Evolutionary conservation across 2,329 filamentous ascomycete species (phyloP), one percentile per base, ranked within the genome.

Genomic region (Pyricularia pennisetigena): DNA sequence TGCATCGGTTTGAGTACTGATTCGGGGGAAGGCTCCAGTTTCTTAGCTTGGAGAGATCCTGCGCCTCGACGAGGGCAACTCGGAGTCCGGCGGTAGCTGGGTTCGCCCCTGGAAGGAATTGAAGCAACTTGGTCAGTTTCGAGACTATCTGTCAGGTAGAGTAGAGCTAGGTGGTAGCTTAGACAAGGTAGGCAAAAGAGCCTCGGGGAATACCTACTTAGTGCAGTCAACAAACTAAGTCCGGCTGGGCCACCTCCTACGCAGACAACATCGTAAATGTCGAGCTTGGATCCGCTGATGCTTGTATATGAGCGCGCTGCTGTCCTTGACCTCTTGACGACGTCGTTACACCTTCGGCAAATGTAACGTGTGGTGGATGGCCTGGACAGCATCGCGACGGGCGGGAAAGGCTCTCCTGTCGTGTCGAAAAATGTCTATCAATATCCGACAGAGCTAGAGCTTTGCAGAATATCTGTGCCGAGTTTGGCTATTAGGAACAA

Each of bases 181-280:
- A 6, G 8, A 6, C 23, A 61, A 24, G 12, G 57, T 12, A 26
- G n/a, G 24, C 24, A 61, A 61, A 61, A 61, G 16, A 20, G 30
- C 24, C 16, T 32, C 20, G 23, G 26, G 23, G 23, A 57, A 54
- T 66, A 67, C 84, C 73, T 83, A 94, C 91, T 89, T 62, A 95
- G 83, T 72, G 91, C 90, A 70, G 91, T 86, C 68, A 94, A 80
- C 35, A 96, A 85, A 74, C 93, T 96, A 69, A 99, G 83, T 68
- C 94, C 94, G 63, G 93, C 93, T 28, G 94, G 93, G 5, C 94
- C 93, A 70, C 93, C 94, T 70, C 93, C 93, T 68, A 97, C 90
- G 74, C 93, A 95, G 71, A 97, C 92, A 35, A 97, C 90, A 85
- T 97, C 93, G 81, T 95, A 97, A 74, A 97, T 88, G 72, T 96